These are phyloP conservation scores for Gossypium anomalum DNA, from an alignment of 345 rosid genomes.

Conservation along the genomic window DNA sequence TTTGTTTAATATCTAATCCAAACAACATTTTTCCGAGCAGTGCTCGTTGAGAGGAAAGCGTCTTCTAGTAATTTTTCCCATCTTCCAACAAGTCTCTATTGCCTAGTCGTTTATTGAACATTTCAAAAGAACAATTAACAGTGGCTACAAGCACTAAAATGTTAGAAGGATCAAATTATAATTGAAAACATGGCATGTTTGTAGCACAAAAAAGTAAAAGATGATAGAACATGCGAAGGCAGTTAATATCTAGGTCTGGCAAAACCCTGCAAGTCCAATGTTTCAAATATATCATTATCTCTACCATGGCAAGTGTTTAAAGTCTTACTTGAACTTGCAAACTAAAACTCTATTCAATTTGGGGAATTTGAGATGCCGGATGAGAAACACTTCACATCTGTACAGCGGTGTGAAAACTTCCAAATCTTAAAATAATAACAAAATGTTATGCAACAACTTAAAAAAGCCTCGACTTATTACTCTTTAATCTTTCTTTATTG, in stretches of 20 bases:
- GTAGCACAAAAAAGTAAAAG: not conserved
- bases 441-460: not conserved
- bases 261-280: not conserved
- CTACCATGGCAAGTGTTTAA: not conserved
- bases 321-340: not conserved
- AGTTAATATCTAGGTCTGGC: not conserved
- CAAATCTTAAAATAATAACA: too few species aligned
- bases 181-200: not conserved
- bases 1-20: not conserved
- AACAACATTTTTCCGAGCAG: not conserved
- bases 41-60: not conserved
- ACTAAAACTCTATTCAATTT: not conserved
- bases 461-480: not conserved
- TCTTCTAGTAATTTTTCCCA: not conserved
- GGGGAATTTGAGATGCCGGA: not conserved
- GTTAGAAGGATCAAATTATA: not conserved
- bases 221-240: not conserved
- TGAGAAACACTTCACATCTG: not conserved
- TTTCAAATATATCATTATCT: not conserved
- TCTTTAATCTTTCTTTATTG: not conserved
- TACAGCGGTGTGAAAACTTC: not conserved
- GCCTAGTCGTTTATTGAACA: not conserved
- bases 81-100: not conserved
- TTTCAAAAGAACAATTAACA: not conserved
- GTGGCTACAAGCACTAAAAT: not conserved